Base-by-base conservation (phyloP, 1,284 basidiomycete species). In the Laetiporus sulphureus region DNA sequence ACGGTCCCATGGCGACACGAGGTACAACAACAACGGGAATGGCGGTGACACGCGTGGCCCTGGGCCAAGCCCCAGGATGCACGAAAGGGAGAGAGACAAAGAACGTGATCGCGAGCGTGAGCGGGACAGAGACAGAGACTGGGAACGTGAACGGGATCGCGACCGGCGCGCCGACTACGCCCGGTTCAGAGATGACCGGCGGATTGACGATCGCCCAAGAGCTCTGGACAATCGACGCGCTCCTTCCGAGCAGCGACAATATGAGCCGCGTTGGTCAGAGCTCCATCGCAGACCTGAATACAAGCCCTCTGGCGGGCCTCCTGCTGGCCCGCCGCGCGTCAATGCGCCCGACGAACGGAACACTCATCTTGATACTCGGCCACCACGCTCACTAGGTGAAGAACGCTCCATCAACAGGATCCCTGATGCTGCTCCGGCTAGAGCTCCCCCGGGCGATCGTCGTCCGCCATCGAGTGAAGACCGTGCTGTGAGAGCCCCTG, bases 71-170 rank as follows among this genome's bases (percentile, higher is more conserved):
- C 44, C 45, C 16, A 44, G 49, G 15, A 38, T 41, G 2, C 44
- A 44, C 23, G 51, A 55, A 23, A 45, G 51, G 37, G 44, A 53
- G 12, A 44, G 44, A 40, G 53, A 55, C 12, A 45, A 53, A 27
- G 59, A 62, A 8, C 50, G 58, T 5, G 53, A 55, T 2, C 46
- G 58, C 32, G 57, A 59, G 12, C 53, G 54, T 16, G 58, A 60
- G 10, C 38, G 48, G 12, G 53, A 53, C 16, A 45, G 48, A 20
- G 49, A 56, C 10, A 45, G 46, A 29, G 54, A 59, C 24, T 41
- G 54, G 31, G 56, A 55, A 8, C 42, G 47, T n/a, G 54, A 55
- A 8, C 42, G 47, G n/a, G 54, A 58, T 22, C 47, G 57, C 19
- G 58, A 57, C 36, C 41, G 58, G 30, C 52, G 53, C 15, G 49